Base-by-base conservation (phyloP, 768 basidiomycete genomes). In the Zangia roseola region DNA sequence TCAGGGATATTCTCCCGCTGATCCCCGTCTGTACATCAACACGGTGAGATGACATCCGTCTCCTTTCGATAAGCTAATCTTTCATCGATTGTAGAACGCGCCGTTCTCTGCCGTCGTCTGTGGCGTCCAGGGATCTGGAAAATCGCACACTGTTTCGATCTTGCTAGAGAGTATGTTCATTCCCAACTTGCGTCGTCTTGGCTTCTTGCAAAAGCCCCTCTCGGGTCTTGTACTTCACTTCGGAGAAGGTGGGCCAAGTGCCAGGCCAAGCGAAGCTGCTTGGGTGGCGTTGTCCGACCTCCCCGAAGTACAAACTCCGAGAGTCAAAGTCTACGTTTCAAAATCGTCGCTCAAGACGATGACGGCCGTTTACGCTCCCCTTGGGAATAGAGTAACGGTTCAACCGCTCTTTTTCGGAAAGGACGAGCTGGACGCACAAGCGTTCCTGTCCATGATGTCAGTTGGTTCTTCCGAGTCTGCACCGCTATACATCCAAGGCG, bases 31-130 rank as follows among this genome's bases (percentile, higher is more conserved):
- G 0, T 88, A 88, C 56, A 59, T 88, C 10, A 88, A 88, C 57
- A 86, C 84, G 1, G 86, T 84, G 56, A 61, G 71, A 42, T 33
- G 14, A 40, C 46, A 14, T 20, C 23, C 23, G 9, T 34, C 16
- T 23, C 25, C 47, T 28, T 16, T 48, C 12, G 2, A 16, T 34
- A 50, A 30, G 30, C 26, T 49, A 25, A 47, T 37, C 24, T 24
- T 37, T 43, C 23, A 10, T 28, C 37, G 26, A 30, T 35, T 10
- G 14, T 50, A 87, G 86, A 88, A 87, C 58, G 74, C 86, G 0
- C 87, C 86, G 0, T 84, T 87, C 57, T 88, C 87, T 0, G 82
- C 86, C 0, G 58, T 88, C n/a, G 77, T 88, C 3, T 89, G 86
- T 44, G 86, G 86, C 0, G 86, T 87, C 0, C 87, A 88, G 69